Conservation (phyloP, 2,329 filamentous ascomycete species). For the Boeremia exigua region DNA sequence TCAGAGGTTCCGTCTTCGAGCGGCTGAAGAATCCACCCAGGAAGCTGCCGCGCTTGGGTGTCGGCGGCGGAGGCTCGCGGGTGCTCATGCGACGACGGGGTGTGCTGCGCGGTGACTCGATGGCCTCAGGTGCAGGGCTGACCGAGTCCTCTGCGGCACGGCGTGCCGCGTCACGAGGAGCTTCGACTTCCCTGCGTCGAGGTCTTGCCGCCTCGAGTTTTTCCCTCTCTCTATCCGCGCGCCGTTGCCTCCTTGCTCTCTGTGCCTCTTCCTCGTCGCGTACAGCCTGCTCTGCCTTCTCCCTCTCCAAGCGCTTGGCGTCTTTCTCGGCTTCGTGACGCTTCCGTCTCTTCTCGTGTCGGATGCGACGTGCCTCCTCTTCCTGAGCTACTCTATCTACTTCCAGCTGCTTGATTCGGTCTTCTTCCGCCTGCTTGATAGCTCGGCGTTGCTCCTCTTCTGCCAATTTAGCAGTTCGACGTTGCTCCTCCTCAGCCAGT, state of each 20-base stretch:
- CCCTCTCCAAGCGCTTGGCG: slow-evolving; percentile 4
- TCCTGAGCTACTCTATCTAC: slow-evolving; percentile 29
- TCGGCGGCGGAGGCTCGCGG: slow-evolving; percentile 32
- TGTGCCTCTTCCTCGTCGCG: slow-evolving; percentile 32
- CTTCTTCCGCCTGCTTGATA: slow-evolving; percentile 25
- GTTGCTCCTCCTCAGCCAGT: slow-evolving; percentile 34
- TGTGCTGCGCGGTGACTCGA: slow-evolving; percentile 31
- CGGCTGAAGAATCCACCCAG: slow-evolving; percentile 43
- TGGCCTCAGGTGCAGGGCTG: slow-evolving; percentile 24
- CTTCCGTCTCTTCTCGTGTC: slow-evolving; percentile 35
- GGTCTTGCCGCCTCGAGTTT: slow-evolving; percentile 22
- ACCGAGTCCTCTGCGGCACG: slow-evolving; percentile 33
- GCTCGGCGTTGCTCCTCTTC: slow-evolving; percentile 36
- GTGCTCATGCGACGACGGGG: slow-evolving; percentile 31
- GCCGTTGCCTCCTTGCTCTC: slow-evolving; percentile 31
- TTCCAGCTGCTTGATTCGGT: slow-evolving; percentile 28
- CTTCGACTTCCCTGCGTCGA: slow-evolving; percentile 21
- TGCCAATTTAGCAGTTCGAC: slow-evolving; percentile 30
- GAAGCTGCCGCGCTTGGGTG: slow-evolving; percentile 36
- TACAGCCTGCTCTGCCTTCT: slow-evolving; percentile 8
- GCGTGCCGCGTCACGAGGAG: slow-evolving; percentile 36
- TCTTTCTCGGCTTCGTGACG: slow-evolving; percentile 35
- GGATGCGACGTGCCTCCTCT: slow-evolving; percentile 36
- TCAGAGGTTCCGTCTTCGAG: slow-evolving; percentile 38
- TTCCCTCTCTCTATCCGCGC: slow-evolving; percentile 36